Evolutionary conservation across 2,329 filamentous ascomycete genomes (phyloP).

Genomic region (Monosporascus sp.): DNA sequence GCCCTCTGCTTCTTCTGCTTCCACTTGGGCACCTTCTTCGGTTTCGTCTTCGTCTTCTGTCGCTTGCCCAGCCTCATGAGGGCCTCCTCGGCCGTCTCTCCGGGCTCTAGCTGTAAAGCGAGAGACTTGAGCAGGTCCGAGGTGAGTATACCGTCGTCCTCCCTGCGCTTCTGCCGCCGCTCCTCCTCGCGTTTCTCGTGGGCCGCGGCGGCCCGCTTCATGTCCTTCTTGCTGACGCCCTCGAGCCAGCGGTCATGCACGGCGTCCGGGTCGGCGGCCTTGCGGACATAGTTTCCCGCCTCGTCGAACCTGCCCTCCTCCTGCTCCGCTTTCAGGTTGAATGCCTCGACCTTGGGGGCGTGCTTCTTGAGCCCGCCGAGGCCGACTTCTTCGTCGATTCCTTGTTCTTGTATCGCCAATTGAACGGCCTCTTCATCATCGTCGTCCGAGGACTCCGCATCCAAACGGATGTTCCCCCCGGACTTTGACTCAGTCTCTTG

Average conservation of each 20-base stretch:
- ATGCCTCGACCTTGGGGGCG: slow-evolving; percentile 90
- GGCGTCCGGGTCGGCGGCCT: slow-evolving; percentile 82
- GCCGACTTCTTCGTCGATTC: slow-evolving; percentile 82
- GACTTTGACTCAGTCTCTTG: slow-evolving; percentile 70
- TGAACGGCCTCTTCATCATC: slow-evolving; percentile 68
- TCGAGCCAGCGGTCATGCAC: slow-evolving; percentile 91
- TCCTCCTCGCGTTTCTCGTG: slow-evolving; percentile 81
- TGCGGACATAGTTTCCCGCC: slow-evolving; percentile 83
- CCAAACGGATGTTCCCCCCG: slow-evolving; percentile 64
- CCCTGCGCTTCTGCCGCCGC: slow-evolving; percentile 61
- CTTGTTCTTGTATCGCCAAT: slow-evolving; percentile 68
- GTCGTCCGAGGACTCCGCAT: slow-evolving; percentile 47
- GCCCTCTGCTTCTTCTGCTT: slow-evolving; percentile 64
- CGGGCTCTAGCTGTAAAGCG: slow-evolving; percentile 67
- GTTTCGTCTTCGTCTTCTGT: slow-evolving; percentile 39
- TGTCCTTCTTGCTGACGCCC: slow-evolving; percentile 88
- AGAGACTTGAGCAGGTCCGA: slow-evolving; percentile 69
- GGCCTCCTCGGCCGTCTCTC: slow-evolving; percentile 85
- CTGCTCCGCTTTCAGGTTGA: slow-evolving; percentile 86
- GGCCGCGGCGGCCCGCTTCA: slow-evolving; percentile 80
- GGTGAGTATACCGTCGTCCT: slow-evolving; percentile 69
- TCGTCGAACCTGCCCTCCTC: slow-evolving; percentile 93
- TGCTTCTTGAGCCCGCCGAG: slow-evolving; percentile 87
- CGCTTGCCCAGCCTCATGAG: slow-evolving; percentile 72
- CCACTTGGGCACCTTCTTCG: slow-evolving; percentile 57